Percentiles rank a stretch among this genome's conserved stretches.
These are phyloP conservation scores for Taphrina flavorubra DNA, from an alignment of 1,139 yeast genomes.

Conservation along the genomic window DNA sequence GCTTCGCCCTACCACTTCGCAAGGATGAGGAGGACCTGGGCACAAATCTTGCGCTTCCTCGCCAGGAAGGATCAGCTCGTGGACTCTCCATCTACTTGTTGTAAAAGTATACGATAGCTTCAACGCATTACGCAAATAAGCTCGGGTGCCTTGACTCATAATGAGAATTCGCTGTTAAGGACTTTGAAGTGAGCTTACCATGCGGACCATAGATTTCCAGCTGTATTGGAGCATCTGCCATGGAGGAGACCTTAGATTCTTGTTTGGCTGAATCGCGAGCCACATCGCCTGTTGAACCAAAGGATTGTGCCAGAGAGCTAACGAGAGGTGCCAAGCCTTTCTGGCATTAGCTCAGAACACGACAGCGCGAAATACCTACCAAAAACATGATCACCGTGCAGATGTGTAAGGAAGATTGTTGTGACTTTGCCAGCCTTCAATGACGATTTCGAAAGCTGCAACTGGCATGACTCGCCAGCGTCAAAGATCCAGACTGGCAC, in stretches of 20 bases:
- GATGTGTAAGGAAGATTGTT: slow-evolving; percentile 38
- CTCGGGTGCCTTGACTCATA: slow-evolving; percentile 1
- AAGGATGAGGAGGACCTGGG: slow-evolving; percentile 19
- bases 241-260: not conserved
- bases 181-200: slow-evolving; percentile 3
- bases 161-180: not conserved
- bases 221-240: slow-evolving; percentile 23
- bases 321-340: slow-evolving; percentile 33
- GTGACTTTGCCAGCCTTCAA: slow-evolving; percentile 26
- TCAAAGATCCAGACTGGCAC: slow-evolving; percentile 36
- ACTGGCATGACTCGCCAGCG: slow-evolving; percentile 33
- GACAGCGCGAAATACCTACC: not conserved
- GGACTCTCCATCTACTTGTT: slow-evolving; percentile 27
- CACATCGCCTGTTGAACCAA: not conserved
- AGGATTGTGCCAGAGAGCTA: slow-evolving; percentile 22
- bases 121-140: slow-evolving; percentile 26
- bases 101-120: slow-evolving; percentile 19
- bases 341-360: not conserved
- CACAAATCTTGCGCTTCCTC: slow-evolving; percentile 11
- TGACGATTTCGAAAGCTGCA: slow-evolving; percentile 29
- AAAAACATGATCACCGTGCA: slow-evolving; percentile 41
- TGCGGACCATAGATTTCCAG: slow-evolving; percentile 39
- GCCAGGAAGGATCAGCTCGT: slow-evolving; percentile 36
- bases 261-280: not conserved
- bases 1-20: slow-evolving; percentile 24